Percentiles rank a stretch among this genome's conserved stretches.
phyloP scores from a whole-genome alignment of 2,329 filamentous ascomycete species.

The Penicillium sp. region DNA sequence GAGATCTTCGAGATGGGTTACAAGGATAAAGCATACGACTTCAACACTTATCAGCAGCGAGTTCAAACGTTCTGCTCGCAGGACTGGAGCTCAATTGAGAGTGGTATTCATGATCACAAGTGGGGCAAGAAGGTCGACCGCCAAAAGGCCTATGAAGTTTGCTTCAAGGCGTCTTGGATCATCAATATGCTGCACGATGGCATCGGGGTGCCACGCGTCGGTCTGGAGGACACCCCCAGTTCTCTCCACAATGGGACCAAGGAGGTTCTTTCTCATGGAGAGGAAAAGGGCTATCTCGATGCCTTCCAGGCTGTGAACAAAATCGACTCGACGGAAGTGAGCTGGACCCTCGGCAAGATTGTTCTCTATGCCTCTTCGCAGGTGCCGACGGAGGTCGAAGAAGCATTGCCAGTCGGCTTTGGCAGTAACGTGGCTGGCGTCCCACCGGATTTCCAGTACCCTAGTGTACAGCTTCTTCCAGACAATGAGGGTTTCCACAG shows the following conservation, averaged over 20 bases:
- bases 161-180: conserved; percentile 97
- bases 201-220: conserved; percentile 85
- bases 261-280: conserved; percentile 63
- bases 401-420: conserved; percentile 79
- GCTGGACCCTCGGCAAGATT: conserved; percentile 97
- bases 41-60: conserved; percentile 79
- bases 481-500: conserved; percentile 30
- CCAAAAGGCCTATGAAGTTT: conserved; percentile 77
- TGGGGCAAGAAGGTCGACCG: conserved; percentile 72
- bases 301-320: conserved; percentile 92
- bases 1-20: conserved; percentile 80
- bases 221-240: conserved; percentile 62
- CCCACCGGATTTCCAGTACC: conserved; percentile 78
- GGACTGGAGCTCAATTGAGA: conserved; percentile 74
- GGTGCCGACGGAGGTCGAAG: conserved; percentile 62
- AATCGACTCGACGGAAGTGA: conserved; percentile 86
- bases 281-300: conserved; percentile 72
- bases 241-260: conserved; percentile 68
- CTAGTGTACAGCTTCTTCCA: conserved; percentile 45
- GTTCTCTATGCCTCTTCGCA: conserved; percentile 91
- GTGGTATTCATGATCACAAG: conserved; percentile 61
- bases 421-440: conserved; percentile 73
- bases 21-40: conserved; percentile 79
- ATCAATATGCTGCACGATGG: conserved; percentile 96
- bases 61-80: conserved; percentile 82